These are phyloP conservation scores for Amanita pallidorosea DNA, from an alignment of 768 basidiomycete genomes.

Conservation along the genomic window DNA sequence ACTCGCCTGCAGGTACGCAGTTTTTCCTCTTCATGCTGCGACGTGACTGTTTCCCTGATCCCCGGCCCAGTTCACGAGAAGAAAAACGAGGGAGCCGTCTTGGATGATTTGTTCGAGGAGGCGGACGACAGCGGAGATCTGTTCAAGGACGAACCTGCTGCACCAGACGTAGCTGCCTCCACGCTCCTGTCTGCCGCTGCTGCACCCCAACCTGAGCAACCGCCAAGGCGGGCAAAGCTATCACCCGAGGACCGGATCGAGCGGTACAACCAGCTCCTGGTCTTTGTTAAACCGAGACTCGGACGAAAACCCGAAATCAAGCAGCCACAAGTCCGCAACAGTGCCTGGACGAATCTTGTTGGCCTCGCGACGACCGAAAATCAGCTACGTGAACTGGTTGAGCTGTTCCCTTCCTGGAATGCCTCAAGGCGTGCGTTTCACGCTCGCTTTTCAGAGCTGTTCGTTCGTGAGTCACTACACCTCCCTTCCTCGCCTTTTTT, in stretches of 20 bases:
- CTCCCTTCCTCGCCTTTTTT: too few species aligned
- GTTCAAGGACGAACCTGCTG: conserved; percentile 6
- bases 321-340: conserved; percentile 27
- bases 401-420: conserved; percentile 40
- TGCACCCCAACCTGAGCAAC: neutral
- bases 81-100: conserved; percentile 13
- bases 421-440: conserved; percentile 30
- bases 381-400: conserved; percentile 35
- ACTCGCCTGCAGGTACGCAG: neutral
- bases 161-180: conserved; percentile 2
- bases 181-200: neutral
- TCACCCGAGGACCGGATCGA: conserved; percentile 17
- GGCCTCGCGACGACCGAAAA: conserved; percentile 37
- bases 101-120: conserved; percentile 22
- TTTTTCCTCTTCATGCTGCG: neutral
- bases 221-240: conserved; percentile 14
- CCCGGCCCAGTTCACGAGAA: conserved; percentile 18
- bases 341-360: conserved; percentile 40
- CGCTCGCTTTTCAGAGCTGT: conserved; percentile 29
- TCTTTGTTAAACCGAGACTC: conserved; percentile 26
- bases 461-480: conserved; percentile 42
- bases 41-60: neutral
- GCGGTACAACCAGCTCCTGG: conserved; percentile 23
- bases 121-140: conserved; percentile 14
- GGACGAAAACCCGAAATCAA: conserved; percentile 25